phyloP scores from a whole-genome alignment of 2,329 filamentous ascomycete genomes.

The Cladophialophora chaetospira region DNA sequence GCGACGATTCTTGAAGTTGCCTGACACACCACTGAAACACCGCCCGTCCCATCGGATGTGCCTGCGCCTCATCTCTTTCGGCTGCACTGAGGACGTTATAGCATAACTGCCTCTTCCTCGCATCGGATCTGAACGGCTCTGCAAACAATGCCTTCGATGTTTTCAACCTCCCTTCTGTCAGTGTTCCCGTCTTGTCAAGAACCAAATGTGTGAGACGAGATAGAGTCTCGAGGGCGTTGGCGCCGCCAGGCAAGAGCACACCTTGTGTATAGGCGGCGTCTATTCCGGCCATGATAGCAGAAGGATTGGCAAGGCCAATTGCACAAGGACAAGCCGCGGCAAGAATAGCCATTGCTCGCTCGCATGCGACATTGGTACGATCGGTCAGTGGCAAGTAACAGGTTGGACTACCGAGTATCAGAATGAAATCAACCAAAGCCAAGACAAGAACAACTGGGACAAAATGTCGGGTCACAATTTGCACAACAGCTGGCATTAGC shows the following conservation, averaged over 20 bases:
- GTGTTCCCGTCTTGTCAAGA: conserved; percentile 79
- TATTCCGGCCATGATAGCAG: conserved; percentile 74
- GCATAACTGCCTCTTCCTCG: conserved; percentile 2
- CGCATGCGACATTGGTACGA: conserved; percentile 21
- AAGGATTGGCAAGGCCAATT: conserved; percentile 72
- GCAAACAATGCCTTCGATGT: conserved; percentile 3
- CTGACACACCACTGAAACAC: conserved; percentile 23
- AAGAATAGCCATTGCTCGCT: conserved; percentile 64
- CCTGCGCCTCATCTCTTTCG: conserved; percentile 21
- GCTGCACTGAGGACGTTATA: conserved; percentile 23
- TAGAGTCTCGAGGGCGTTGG: conserved; percentile 64
- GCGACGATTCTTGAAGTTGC: conserved; percentile 6
- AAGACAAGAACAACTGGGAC: conserved; percentile 17
- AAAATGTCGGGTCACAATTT: conserved; percentile 17
- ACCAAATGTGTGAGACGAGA: conserved; percentile 66
- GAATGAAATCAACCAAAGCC: conserved; percentile 11
- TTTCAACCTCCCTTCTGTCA: conserved; percentile 61
- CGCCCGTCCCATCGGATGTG: conserved; percentile 18
- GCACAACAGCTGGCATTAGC: neutral
- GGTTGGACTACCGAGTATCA: neutral
- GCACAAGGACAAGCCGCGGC: conserved; percentile 79
- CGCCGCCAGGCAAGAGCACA: conserved; percentile 33
- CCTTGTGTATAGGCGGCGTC: conserved; percentile 51
- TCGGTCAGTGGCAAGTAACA: neutral
- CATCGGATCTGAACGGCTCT: conserved; percentile 12